Evolutionary conservation across 805 yeast genomes (phyloP).

Genomic region (Suhomyces kilbournensis): DNA sequence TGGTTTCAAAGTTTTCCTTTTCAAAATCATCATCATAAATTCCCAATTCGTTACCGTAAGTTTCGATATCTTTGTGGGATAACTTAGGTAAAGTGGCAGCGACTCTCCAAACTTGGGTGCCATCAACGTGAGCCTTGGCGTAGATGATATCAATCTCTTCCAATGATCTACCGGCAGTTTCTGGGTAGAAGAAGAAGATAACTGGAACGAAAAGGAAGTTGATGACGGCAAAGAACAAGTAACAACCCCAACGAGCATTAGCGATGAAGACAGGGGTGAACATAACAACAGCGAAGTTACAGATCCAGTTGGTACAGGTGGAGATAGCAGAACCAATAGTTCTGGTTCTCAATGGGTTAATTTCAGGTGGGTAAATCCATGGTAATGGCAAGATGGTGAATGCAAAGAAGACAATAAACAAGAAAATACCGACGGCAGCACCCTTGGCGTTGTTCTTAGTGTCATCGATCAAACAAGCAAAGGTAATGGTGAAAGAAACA

Average conservation of each 20-base stretch:
- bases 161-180: constrained; percentile 44
- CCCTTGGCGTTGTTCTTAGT: constrained; percentile 38
- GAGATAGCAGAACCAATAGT: constrained; percentile 43
- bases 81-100: constrained; percentile 63
- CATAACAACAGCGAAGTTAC: constrained; percentile 46
- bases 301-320: constrained; percentile 45
- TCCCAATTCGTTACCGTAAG: constrained; percentile 57
- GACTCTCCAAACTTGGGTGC: constrained; percentile 57
- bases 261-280: constrained; percentile 43
- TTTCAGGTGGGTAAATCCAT: constrained; percentile 48
- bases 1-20: constrained; percentile 32
- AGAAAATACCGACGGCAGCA: constrained; percentile 45
- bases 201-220: constrained; percentile 38
- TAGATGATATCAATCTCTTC: constrained; percentile 55
- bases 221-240: constrained; percentile 40
- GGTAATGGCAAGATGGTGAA: constrained; percentile 44
- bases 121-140: constrained; percentile 60
- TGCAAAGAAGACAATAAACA: constrained; percentile 43
- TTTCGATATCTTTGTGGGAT: constrained; percentile 53
- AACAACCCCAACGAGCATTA: constrained; percentile 39
- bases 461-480: constrained; percentile 36
- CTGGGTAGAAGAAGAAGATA: constrained; percentile 45
- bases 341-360: constrained; percentile 47
- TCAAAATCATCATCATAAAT: constrained; percentile 44
- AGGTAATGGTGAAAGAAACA: constrained; percentile 37